These are phyloP conservation scores for Mycosarcoma mackinlayi DNA, from an alignment of 1,284 basidiomycete genomes.

Conservation along the genomic window DNA sequence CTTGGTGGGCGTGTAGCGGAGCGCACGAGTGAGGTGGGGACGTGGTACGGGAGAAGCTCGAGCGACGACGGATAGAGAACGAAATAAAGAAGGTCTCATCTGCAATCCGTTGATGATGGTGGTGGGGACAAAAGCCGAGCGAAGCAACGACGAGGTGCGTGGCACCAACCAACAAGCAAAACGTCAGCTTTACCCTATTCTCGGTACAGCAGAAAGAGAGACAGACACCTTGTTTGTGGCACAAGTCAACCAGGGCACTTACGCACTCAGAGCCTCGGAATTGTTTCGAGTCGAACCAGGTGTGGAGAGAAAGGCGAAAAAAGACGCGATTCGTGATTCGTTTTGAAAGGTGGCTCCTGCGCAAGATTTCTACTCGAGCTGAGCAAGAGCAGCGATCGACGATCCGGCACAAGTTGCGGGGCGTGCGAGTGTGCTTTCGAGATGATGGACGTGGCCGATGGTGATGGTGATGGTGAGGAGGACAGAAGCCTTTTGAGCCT, in stretches of 20 bases:
- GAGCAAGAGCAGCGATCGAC: not conserved
- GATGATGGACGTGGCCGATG: not conserved
- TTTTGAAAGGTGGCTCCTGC: slow-evolving; percentile 1
- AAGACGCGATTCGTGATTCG: slow-evolving; percentile 14
- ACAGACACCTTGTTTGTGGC: no score
- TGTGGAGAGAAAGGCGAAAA: slow-evolving; percentile 2
- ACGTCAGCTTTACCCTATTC: not conserved
- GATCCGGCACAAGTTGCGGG: not conserved
- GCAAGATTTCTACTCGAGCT: not conserved
- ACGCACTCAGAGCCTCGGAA: no score
- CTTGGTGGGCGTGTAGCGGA: not conserved
- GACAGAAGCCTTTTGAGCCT: not conserved
- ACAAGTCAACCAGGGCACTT: no score
- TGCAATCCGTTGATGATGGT: slow-evolving; percentile 27
- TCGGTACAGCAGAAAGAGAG: no score
- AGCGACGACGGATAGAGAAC: slow-evolving; percentile 12
- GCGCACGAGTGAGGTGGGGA: not conserved
- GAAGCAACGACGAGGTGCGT: not conserved
- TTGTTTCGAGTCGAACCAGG: not conserved
- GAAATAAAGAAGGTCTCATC: slow-evolving; percentile 36
- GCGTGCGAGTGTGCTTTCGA: not conserved
- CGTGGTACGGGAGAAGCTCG: slow-evolving; percentile 23
- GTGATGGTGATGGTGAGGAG: slow-evolving; percentile 14
- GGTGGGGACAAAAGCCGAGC: slow-evolving; percentile 26
- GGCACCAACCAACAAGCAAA: not conserved